Base-by-base conservation (phyloP, 139 green algal species). In the Coccomyxa sp. region DNA sequence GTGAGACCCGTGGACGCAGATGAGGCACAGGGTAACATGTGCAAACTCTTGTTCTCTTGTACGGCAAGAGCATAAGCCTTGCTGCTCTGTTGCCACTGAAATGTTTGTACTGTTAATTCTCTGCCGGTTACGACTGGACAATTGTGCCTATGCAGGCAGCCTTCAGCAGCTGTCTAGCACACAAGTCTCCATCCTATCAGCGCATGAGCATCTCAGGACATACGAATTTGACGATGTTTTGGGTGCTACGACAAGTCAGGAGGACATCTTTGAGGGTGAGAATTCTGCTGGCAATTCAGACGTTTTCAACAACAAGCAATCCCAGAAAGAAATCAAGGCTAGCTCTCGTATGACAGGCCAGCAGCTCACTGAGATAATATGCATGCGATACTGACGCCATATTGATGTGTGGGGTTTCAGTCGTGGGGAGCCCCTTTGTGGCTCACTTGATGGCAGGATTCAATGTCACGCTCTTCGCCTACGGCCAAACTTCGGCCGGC, bases 401-500 rank as follows among this genome's bases (percentile, higher is more conserved):
- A 16, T 1, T 31, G 74, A 79, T 79, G 25, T 60, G 27, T 27
- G 30, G 3, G 58, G 13, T 27, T 88, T 81, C 87, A 89, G 87
- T 88, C 25, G 89, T 83, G 10, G 90, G 90, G 21, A 75, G 80
- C 27, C 86, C 86, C 1, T 87, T 93, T 28, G 88, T 93, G 67
- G 84, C 91, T 28, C 89, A 91, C 84, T 89, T 84, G 78, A 32
- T 93, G 45, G 58, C 60, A 0, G 88, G 90, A 0, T 92, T 87
- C 87, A 90, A 92, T 74, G 78, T 58, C 16, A 88, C 83, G 81
- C 85, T 93, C 38, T 92, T 91, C 77, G 87, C 89, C 31, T 92
- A 93, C 57, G 89, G 89, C 13, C 93, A 96, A 82, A 96, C 93
- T 25, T 92, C 27, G 23, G 84, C 87, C 32, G 92, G 93, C 63